These are phyloP conservation scores for Camellia granthamiana DNA, from an alignment of 148 eudicot species.

Conservation along the genomic window DNA sequence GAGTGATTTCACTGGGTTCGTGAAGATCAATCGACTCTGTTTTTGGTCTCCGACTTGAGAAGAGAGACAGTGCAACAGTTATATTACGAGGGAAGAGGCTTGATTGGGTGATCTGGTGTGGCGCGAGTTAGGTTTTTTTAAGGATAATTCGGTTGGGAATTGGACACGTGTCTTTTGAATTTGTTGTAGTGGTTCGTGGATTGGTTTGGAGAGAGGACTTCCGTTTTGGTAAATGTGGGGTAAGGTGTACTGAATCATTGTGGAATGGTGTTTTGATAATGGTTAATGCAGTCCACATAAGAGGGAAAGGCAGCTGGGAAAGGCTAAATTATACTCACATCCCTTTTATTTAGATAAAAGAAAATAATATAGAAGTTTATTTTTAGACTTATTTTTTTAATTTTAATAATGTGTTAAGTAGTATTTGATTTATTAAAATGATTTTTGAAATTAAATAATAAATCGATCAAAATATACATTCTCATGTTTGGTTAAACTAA, in stretches of 20 bases:
- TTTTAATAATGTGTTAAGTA: no score
- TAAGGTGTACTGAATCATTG: neutral
- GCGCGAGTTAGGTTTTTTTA: neutral
- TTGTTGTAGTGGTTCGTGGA: neutral
- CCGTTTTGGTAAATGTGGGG: neutral
- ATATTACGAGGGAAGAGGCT: neutral
- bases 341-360: no score
- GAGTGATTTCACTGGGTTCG: conserved; percentile 1
- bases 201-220: neutral
- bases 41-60: conserved; percentile 23
- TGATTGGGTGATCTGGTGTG: conserved; percentile 9
- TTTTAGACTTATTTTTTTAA: no score
- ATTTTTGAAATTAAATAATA: no score
- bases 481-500: no score
- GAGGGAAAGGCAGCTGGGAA: no score
- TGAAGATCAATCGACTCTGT: conserved; percentile 18
- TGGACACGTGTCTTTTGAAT: neutral
- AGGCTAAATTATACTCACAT: no score
- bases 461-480: no score
- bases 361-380: no score
- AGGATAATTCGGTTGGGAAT: neutral
- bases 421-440: no score
- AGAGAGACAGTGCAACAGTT: neutral
- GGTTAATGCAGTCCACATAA: no score
- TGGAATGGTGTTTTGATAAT: neutral